phyloP scores from a whole-genome alignment of 2,329 filamentous ascomycete species.

The Chrysoporthe puriensis region DNA sequence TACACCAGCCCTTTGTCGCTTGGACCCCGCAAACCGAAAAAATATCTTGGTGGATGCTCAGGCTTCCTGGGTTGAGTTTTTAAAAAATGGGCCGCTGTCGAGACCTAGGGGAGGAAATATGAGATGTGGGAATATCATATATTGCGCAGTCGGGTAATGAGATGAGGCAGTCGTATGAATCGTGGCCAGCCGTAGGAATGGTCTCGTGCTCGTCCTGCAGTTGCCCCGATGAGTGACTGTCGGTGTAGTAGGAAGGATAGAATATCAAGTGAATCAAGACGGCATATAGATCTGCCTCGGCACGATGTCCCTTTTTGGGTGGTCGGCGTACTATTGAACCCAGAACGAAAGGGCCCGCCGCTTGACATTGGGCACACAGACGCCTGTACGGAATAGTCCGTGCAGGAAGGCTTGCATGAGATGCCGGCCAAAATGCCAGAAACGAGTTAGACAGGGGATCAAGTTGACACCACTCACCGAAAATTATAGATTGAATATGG shows the following conservation, averaged over 20 bases:
- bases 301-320: slow-evolving; percentile 1
- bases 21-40: background rate
- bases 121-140: slow-evolving; percentile 19
- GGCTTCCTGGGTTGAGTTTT: background rate
- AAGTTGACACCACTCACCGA: slow-evolving; percentile 7
- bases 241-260: background rate
- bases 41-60: background rate
- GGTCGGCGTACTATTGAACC: slow-evolving; percentile 7
- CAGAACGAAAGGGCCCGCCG: slow-evolving; percentile 3
- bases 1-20: background rate
- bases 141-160: slow-evolving; percentile 4
- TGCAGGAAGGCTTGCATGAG: slow-evolving; percentile 21
- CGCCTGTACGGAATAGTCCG: slow-evolving; percentile 8
- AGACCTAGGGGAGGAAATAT: background rate
- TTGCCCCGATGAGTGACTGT: background rate
- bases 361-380: slow-evolving; percentile 18
- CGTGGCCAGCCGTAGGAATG: slow-evolving; percentile 3
- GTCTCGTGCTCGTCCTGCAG: slow-evolving; percentile 5
- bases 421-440: slow-evolving; percentile 20
- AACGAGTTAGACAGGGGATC: slow-evolving; percentile 21
- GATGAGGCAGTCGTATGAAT: slow-evolving; percentile 21
- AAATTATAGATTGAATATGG: slow-evolving; percentile 3
- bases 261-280: background rate
- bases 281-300: slow-evolving; percentile 9
- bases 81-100: background rate